Evolutionary conservation across 2,329 filamentous ascomycete species (phyloP).

Genomic region (Albophoma yamanashiensis): DNA sequence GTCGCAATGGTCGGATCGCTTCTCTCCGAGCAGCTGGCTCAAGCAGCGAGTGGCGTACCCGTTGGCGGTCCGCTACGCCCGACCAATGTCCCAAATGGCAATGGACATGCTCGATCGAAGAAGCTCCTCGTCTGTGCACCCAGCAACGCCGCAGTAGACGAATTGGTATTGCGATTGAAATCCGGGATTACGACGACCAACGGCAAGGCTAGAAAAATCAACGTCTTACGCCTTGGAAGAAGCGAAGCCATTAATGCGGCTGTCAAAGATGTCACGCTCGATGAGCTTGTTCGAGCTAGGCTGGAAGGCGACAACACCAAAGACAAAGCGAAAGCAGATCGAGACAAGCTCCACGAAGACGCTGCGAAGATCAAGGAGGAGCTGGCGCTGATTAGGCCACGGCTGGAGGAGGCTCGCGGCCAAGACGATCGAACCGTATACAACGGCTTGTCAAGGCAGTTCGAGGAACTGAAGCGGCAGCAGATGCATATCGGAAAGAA

Average conservation of each 20-base stretch:
- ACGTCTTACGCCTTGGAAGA: slow-evolving; percentile 80
- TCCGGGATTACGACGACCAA: slow-evolving; percentile 68
- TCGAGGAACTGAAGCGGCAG: slow-evolving; percentile 66
- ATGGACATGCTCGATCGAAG: slow-evolving; percentile 38
- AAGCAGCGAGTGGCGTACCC: slow-evolving; percentile 19
- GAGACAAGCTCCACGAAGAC: slow-evolving; percentile 52
- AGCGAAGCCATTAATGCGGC: slow-evolving; percentile 85
- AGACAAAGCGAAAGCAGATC: slow-evolving; percentile 42
- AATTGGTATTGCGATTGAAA: slow-evolving; percentile 87
- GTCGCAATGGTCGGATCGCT: slow-evolving; percentile 90
- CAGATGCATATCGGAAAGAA: slow-evolving; percentile 64
- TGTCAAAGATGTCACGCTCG: slow-evolving; percentile 84
- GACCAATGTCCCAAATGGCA: slow-evolving; percentile 7
- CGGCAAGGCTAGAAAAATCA: slow-evolving; percentile 65
- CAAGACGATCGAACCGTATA: slow-evolving; percentile 35
- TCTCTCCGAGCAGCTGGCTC: slow-evolving; percentile 24
- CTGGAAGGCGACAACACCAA: slow-evolving; percentile 51
- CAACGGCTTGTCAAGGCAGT: slow-evolving; percentile 59
- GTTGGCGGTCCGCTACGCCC: slow-evolving; percentile 19
- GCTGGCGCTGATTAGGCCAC: slow-evolving; percentile 59
- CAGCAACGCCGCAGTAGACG: slow-evolving; percentile 95
- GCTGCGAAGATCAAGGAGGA: slow-evolving; percentile 65
- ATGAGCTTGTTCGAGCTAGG: slow-evolving; percentile 74
- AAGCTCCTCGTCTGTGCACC: slow-evolving; percentile 96
- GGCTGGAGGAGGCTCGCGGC: slow-evolving; percentile 56